phyloP scores from a whole-genome alignment of 495 filamentous ascomycete genomes.

The Entonaema liquescens region DNA sequence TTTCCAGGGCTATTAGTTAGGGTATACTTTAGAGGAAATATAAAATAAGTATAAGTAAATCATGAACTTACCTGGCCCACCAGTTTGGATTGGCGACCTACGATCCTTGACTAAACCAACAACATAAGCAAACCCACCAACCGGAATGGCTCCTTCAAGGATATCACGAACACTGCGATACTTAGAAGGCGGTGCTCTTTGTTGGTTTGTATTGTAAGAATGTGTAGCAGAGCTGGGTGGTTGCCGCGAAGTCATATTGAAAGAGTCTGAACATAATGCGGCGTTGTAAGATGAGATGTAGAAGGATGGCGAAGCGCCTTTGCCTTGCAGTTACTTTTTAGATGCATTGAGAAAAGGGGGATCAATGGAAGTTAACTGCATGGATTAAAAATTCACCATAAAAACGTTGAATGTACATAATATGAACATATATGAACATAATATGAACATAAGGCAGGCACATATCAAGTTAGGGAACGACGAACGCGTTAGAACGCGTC shows the following conservation, averaged over 20 bases:
- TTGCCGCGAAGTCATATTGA: constrained; percentile 32
- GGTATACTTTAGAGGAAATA: not conserved
- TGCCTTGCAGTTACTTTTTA: not conserved
- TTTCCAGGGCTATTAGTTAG: constrained; percentile 12
- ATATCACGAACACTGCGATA: constrained; percentile 46
- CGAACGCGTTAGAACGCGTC: not conserved
- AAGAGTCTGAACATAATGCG: constrained; percentile 8
- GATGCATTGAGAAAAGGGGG: constrained; percentile 14
- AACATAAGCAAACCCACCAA: constrained; percentile 53
- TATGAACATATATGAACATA: too few species aligned
- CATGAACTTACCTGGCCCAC: constrained; percentile 50
- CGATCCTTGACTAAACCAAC: constrained; percentile 62
- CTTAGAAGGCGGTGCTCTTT: constrained; percentile 41
- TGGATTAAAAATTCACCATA: not conserved
- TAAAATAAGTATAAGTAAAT: constrained; percentile 2
- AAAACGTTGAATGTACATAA: not conserved
- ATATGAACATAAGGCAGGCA: too few species aligned
- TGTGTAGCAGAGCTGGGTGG: constrained; percentile 29
- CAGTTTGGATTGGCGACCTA: constrained; percentile 52
- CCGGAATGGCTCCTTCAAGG: constrained; percentile 32
- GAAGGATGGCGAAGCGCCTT: constrained; percentile 13
- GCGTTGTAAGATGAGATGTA: not conserved
- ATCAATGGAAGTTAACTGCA: not conserved
- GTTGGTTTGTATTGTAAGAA: constrained; percentile 3
- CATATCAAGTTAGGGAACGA: not conserved